Evolutionary conservation across 2,329 filamentous ascomycete genomes (phyloP), one percentile per base, ranked within the genome.

Genomic region (Microascus cirrosus): DNA sequence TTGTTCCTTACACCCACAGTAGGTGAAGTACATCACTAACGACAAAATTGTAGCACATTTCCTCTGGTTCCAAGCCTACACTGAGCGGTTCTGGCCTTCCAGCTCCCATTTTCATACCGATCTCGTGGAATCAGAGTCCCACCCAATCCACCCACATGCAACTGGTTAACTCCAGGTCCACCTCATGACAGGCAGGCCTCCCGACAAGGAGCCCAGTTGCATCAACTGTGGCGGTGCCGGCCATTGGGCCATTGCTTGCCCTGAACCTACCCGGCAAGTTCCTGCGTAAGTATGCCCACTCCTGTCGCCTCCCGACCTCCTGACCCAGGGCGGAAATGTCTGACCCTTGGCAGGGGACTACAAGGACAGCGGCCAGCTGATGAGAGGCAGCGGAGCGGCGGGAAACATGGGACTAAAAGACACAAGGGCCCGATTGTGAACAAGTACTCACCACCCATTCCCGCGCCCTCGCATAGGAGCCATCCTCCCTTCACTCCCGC

Each of bases 231-330:
- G 78, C 56, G 65, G 68, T 54, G 67, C 69, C 34, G 76, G 76
- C 3, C 80, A 83, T 64, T 81, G 77, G 71, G 70, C 77, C 13
- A 68, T 80, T 56, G 77, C 77, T 55, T 83, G 79, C 64, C 79
- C 77, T 8, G 74, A 80, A 60, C 73, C 75, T 24, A 77, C 75
- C 25, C 69, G 77, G 60, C 66, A 69, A 62, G 72, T 73, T 53
- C 76, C 76, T 62, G 75, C 73, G 79, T 82, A 73, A 77, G 79
- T 75, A 18, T 34, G 6, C 35, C 20, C 10, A 56, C 50, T 36
- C 55, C 39, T 8, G 53, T 45, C 55, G 53, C 50, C 20, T 36
- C 59, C 56, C 34, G 22, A 48, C 60, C 32, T 34, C 6, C n/a
- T n/a, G n/a, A n/a, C n/a, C n/a, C n/a, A n/a, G n/a, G n/a, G n/a